Base-by-base conservation (phyloP, 1,139 yeast species). In the Hemisphaericaspora xylofermentans region DNA sequence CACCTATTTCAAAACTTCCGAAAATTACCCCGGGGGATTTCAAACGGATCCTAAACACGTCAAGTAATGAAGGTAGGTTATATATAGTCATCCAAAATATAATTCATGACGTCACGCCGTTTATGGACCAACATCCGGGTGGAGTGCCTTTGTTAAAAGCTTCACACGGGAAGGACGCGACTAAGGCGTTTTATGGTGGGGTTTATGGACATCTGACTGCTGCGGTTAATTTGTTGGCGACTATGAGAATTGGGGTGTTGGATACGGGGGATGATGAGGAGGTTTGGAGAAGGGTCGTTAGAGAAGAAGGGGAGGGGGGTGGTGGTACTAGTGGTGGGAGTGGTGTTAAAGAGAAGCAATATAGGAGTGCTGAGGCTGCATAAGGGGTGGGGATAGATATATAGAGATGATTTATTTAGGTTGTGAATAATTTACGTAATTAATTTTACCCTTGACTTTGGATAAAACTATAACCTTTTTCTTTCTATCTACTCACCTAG, bases 231-330 rank as follows among this genome's bases (percentile, higher is more conserved):
- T 58, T 84, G 36, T 60, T 84, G 45, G 88, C 89, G 1, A 84
- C 89, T 0, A 83, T 84, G 91, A 66, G 91, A 52, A 77, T 84
- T 16, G 89, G 87, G 0, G 80, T 79, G 15, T 61, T 82, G 33
- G 87, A 89, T 49, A 86, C 88, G n/a, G 88, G 89, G 4, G 77
- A 86, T 51, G 91, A 87, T 50, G 87, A 82, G 46, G 87, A 87
- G 51, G 88, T 87, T 15, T 89, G 96, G 97, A 76, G 75, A 47
- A 52, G 75, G 36, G 74, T 70, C 6, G 75, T 62, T 3, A 54
- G 57, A 19, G 77, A 72, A 48, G 76, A 71, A 47, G 69, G 72
- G 6, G 67, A 64, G 18, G 68, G 64, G 6, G 47, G 53, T 9
- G 59, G 56, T 8, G 50, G 55, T 8, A 56, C 57, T 12, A 54